A percentile compares a stretch with the other conserved stretches of the same genome.
phyloP scores from a whole-genome alignment of 2,329 filamentous ascomycete species.

The Helotiales sp. region DNA sequence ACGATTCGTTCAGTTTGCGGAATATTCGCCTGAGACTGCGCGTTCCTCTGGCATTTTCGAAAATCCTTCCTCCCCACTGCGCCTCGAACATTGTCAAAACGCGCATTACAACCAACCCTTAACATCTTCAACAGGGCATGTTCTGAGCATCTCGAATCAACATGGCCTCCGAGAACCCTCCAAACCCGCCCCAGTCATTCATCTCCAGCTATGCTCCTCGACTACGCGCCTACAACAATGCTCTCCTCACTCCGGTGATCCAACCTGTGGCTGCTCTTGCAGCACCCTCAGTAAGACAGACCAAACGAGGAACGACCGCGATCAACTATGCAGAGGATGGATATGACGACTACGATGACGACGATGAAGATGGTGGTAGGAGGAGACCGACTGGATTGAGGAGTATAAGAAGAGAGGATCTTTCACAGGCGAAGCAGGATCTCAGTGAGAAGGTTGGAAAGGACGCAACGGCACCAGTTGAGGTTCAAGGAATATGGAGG shows the following conservation, averaged over 20 bases:
- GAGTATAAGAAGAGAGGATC: slow-evolving; percentile 79
- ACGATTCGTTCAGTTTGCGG: not conserved
- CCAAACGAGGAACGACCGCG: slow-evolving; percentile 93
- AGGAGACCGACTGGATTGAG: slow-evolving; percentile 78
- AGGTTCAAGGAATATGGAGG: slow-evolving; percentile 88
- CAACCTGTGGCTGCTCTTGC: slow-evolving; percentile 69
- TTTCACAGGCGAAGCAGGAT: slow-evolving; percentile 65
- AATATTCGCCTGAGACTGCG: not conserved
- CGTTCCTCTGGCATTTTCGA: not conserved
- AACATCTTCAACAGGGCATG: slow-evolving; percentile 26
- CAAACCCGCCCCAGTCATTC: slow-evolving; percentile 73
- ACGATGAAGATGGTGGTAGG: slow-evolving; percentile 73
- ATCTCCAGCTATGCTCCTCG: slow-evolving; percentile 91
- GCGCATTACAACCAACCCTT: slow-evolving; percentile 26
- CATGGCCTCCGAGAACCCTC: slow-evolving; percentile 46
- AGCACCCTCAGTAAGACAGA: slow-evolving; percentile 77
- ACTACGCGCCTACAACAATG: slow-evolving; percentile 88
- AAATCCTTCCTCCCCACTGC: not conserved
- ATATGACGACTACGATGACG: slow-evolving; percentile 82
- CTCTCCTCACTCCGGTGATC: slow-evolving; percentile 83
- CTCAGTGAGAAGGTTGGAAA: slow-evolving; percentile 80
- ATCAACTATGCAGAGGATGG: slow-evolving; percentile 99
- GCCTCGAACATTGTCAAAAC: not conserved
- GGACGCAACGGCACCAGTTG: slow-evolving; percentile 77
- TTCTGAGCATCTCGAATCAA: slow-evolving; percentile 26